phyloP scores from a whole-genome alignment of 2,329 filamentous ascomycete species.

The Dactylellina drechsleri region DNA sequence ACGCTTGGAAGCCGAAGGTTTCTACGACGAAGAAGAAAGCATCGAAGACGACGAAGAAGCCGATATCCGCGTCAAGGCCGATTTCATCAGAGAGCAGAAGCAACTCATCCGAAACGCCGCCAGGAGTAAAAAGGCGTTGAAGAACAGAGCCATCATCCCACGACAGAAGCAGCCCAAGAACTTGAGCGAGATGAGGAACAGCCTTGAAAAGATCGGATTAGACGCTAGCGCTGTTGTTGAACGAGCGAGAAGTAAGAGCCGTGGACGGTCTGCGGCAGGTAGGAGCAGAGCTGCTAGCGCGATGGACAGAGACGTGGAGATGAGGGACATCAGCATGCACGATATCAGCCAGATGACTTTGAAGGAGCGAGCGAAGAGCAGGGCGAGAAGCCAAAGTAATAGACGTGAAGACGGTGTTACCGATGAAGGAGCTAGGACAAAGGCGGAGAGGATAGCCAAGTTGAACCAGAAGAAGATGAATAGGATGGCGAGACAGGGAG shows the following conservation, averaged over 20 bases:
- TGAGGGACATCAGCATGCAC: conserved; percentile 65
- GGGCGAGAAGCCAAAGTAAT: conserved; percentile 71
- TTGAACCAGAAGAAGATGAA: conserved; percentile 98
- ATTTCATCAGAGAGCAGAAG: conserved; percentile 94
- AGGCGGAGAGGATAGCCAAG: conserved; percentile 88
- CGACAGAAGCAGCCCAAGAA: conserved; percentile 79
- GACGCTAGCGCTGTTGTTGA: conserved; percentile 79
- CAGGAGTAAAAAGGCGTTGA: conserved; percentile 93
- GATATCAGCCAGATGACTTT: conserved; percentile 62
- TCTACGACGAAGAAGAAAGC: conserved; percentile 83
- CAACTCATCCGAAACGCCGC: conserved; percentile 91
- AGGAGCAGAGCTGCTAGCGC: conserved; percentile 70
- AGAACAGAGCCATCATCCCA: conserved; percentile 95
- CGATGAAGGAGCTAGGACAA: conserved; percentile 73
- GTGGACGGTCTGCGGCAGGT: conserved; percentile 76
- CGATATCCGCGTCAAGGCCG: conserved; percentile 88
- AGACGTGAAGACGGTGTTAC: conserved; percentile 80
- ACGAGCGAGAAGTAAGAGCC: conserved; percentile 76
- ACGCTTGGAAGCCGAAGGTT: conserved; percentile 87
- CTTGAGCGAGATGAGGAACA: conserved; percentile 84
- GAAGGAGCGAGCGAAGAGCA: conserved; percentile 77
- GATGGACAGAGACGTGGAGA: conserved; percentile 75
- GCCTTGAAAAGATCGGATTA: conserved; percentile 84
- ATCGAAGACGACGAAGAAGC: conserved; percentile 89
- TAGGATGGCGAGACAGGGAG: conserved; percentile 94